These are phyloP conservation scores for Raddia guianensis DNA, from an alignment of 176 grass and related monocot species.

Conservation along the genomic window DNA sequence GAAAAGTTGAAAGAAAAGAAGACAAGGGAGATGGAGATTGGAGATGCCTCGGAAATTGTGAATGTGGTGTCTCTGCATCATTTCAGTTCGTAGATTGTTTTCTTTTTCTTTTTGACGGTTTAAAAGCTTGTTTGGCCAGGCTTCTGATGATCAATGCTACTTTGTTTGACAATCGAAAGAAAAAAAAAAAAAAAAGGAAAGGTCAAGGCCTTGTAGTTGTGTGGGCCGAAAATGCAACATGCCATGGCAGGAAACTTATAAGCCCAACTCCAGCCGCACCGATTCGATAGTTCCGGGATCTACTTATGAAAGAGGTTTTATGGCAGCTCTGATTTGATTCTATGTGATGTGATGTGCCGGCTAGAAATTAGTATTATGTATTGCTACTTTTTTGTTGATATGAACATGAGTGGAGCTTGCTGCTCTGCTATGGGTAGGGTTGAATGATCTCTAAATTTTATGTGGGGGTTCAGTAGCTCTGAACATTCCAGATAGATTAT, in stretches of 20 bases:
- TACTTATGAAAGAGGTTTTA: no score
- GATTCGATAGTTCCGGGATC: no score
- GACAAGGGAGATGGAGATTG: slow-evolving; percentile 29
- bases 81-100: slow-evolving; percentile 27
- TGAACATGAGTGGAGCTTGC: no score
- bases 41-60: slow-evolving; percentile 47
- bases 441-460: no score
- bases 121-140: slow-evolving; percentile 20
- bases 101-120: neutral
- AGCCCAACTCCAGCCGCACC: no score
- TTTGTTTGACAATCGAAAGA: neutral
- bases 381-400: no score
- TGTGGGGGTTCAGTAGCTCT: no score
- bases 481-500: no score
- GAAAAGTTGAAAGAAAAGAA: slow-evolving; percentile 38
- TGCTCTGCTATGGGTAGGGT: no score
- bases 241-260: neutral
- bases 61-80: slow-evolving; percentile 47
- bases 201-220: neutral
- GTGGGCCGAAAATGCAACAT: neutral
- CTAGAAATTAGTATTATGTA: no score
- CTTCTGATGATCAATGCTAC: neutral
- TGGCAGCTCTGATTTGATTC: no score
- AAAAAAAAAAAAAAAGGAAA: neutral
- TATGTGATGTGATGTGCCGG: no score